Percentiles rank a stretch among this genome's conserved stretches.
Evolutionary conservation across 2,329 filamentous ascomycete genomes (phyloP).

Genomic region (Aureobasidium sp.): DNA sequence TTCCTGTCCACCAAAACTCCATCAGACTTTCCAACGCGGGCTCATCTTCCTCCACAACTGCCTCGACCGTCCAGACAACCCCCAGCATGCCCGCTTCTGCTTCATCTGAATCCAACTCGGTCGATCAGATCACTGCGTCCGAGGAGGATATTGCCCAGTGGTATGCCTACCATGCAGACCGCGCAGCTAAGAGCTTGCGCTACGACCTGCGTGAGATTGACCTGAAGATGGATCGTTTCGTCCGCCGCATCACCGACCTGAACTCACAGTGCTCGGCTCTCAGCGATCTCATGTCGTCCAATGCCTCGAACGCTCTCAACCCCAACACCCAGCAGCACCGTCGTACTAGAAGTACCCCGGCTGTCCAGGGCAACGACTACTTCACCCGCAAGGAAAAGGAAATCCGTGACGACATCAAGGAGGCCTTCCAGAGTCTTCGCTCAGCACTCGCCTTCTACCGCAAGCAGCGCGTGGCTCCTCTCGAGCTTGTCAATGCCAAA

Average conservation of each 20-base stretch:
- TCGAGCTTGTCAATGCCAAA: conserved; percentile 5
- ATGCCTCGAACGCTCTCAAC: not conserved
- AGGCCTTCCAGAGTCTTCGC: conserved; percentile 8
- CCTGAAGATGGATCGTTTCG: conserved; percentile 10
- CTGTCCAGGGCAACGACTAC: conserved; percentile 8
- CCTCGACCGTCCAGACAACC: not conserved
- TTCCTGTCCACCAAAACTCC: not conserved
- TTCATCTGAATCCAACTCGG: not conserved
- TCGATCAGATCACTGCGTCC: not conserved
- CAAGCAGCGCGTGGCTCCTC: conserved; percentile 9
- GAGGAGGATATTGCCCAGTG: conserved; percentile 3
- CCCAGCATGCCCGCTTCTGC: not conserved
- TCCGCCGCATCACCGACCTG: conserved; percentile 7
- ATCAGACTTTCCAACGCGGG: not conserved
- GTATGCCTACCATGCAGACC: conserved; percentile 4
- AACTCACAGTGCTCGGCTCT: conserved; percentile 1
- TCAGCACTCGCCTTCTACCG: conserved; percentile 3
- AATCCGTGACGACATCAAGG: conserved; percentile 9
- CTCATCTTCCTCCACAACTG: not conserved
- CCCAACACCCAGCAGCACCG: conserved; percentile 12
- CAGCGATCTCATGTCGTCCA: conserved; percentile 1
- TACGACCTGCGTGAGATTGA: conserved; percentile 10
- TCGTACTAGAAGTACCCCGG: conserved; percentile 11
- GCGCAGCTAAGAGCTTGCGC: conserved; percentile 12
- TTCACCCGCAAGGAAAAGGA: conserved; percentile 12